phyloP scores from a whole-genome alignment of 1,139 yeast species.

The Blastobotrys illinoisensis region DNA sequence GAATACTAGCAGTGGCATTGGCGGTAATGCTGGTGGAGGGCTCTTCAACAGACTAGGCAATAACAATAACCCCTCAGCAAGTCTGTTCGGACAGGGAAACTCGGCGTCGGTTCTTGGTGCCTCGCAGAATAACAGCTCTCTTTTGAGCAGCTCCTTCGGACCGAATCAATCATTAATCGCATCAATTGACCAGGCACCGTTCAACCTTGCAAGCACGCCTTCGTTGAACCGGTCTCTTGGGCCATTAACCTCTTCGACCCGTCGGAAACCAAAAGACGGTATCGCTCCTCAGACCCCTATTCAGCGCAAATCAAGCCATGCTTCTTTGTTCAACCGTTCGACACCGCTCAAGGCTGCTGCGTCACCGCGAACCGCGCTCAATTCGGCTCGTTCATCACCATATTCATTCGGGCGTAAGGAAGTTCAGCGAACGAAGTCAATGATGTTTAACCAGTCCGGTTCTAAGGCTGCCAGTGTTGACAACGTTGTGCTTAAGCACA shows the following conservation, averaged over 20 bases:
- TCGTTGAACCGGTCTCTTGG: slow-evolving; percentile 29
- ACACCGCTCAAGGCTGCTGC: slow-evolving; percentile 11
- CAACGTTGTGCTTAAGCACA: not conserved
- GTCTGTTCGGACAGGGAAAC: not conserved
- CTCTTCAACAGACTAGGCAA: slow-evolving; percentile 18
- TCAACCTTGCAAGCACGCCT: slow-evolving; percentile 43
- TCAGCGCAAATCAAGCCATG: slow-evolving; percentile 3
- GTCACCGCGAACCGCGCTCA: slow-evolving; percentile 10
- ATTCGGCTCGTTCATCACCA: slow-evolving; percentile 9
- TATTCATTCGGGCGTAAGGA: slow-evolving; percentile 5
- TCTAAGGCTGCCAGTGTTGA: not conserved
- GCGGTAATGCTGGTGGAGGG: slow-evolving; percentile 14
- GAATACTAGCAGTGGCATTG: slow-evolving; percentile 17
- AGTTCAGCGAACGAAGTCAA: slow-evolving; percentile 7
- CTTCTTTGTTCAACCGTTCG: slow-evolving; percentile 2
- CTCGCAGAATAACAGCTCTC: not conserved
- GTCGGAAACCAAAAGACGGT: slow-evolving; percentile 3
- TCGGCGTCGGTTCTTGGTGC: not conserved
- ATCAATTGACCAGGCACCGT: slow-evolving; percentile 57
- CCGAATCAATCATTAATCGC: slow-evolving; percentile 27
- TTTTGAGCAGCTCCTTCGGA: slow-evolving; percentile 4
- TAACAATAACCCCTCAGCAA: slow-evolving; percentile 8
- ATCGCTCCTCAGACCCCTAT: slow-evolving; percentile 9
- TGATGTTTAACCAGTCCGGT: slow-evolving; percentile 1
- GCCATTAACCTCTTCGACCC: slow-evolving; percentile 17